Percentiles rank a stretch among this genome's conserved stretches.
Conservation (phyloP, 139 green algal genomes). For the Volvox reticuliferus region DNA sequence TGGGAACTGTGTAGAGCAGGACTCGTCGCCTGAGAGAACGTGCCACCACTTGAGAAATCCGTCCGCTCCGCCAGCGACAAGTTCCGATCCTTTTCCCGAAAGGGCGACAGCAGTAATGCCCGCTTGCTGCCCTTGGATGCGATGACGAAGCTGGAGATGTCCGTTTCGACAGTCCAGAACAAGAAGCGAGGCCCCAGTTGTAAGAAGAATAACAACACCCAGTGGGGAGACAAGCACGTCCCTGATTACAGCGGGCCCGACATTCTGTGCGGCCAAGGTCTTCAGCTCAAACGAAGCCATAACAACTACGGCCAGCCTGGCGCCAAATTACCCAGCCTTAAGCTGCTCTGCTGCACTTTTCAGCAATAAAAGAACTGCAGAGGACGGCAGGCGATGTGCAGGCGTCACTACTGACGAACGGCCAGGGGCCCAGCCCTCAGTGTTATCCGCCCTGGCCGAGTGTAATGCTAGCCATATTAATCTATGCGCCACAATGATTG, state of each 20-base stretch:
- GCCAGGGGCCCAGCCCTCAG: neutral
- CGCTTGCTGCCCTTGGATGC: conserved; percentile 44
- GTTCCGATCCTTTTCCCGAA: conserved; percentile 45
- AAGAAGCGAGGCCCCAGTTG: neutral
- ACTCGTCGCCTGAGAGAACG: conserved; percentile 60
- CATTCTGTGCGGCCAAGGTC: neutral
- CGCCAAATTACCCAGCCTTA: no score
- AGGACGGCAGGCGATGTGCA: neutral
- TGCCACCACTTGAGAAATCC: conserved; percentile 73
- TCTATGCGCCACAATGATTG: neutral
- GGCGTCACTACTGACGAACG: neutral
- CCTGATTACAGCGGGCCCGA: neutral
- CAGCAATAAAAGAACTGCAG: neutral
- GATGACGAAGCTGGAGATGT: conserved; percentile 27
- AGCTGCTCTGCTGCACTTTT: no score
- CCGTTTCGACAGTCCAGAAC: conserved; percentile 36
- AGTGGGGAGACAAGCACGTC: conserved; percentile 37
- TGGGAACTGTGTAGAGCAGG: conserved; percentile 59
- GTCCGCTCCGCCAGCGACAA: conserved; percentile 58
- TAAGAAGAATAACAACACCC: conserved; percentile 24
- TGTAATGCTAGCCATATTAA: neutral
- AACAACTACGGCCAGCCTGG: neutral
- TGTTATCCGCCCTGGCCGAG: neutral
- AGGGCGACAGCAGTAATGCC: conserved; percentile 55
- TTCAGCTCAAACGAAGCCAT: conserved; percentile 15